Conservation (phyloP, 805 yeast species). For the Huiozyma sinensis region DNA sequence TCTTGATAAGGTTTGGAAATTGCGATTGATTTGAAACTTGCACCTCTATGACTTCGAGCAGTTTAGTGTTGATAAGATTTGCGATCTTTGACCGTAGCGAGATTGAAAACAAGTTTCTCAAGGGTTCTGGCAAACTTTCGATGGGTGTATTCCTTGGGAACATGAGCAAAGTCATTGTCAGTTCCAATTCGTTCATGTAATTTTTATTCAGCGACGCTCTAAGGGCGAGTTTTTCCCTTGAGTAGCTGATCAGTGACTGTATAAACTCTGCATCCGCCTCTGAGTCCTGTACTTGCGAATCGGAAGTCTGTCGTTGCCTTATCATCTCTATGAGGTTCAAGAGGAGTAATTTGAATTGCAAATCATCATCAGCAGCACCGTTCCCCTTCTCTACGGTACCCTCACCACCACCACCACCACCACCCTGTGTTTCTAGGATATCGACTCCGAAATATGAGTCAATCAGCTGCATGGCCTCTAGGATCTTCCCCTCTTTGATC, state of each 20-base stretch:
- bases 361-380: conserved; percentile 48
- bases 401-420: not conserved
- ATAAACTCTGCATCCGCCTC: conserved; percentile 38
- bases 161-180: conserved; percentile 71
- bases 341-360: conserved; percentile 65
- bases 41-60: conserved; percentile 18
- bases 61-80: conserved; percentile 50
- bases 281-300: conserved; percentile 18
- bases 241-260: conserved; percentile 43
- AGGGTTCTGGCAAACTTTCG: conserved; percentile 41
- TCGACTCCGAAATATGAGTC: conserved; percentile 21
- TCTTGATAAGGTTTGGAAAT: conserved; percentile 9
- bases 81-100: conserved; percentile 57
- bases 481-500: conserved; percentile 18
- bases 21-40: conserved; percentile 9
- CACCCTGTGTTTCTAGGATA: conserved; percentile 11
- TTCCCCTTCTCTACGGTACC: conserved; percentile 30
- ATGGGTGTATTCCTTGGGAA: conserved; percentile 20
- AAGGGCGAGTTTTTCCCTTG: conserved; percentile 49
- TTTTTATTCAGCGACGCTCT: conserved; percentile 48
- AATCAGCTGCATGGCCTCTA: conserved; percentile 24
- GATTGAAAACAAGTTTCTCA: conserved; percentile 47
- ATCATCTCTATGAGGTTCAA: conserved; percentile 76
- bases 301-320: conserved; percentile 29
- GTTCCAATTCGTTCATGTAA: conserved; percentile 63